Evolutionary conservation across 1,284 basidiomycete genomes (phyloP).

Genomic region (Grifola frondosa): DNA sequence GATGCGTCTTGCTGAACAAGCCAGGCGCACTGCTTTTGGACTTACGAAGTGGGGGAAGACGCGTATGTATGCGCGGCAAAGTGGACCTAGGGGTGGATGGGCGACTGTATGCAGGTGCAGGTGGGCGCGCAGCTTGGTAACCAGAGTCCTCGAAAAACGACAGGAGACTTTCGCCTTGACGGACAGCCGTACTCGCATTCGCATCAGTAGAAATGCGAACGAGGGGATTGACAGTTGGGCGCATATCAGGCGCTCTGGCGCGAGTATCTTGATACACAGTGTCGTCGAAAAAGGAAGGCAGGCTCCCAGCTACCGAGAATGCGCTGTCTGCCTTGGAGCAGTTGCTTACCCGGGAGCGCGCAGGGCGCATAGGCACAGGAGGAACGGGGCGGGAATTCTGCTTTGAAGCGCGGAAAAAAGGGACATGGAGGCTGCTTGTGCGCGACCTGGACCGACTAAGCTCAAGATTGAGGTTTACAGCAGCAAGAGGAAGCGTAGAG

Average conservation of each 20-base stretch:
- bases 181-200: too few relatives aligned
- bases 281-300: constrained; percentile 23
- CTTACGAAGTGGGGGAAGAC: constrained; percentile 28
- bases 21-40: constrained; percentile 22
- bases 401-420: constrained; percentile 11
- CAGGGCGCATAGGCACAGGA: constrained; percentile 7
- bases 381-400: constrained; percentile 13
- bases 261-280: constrained; percentile 6
- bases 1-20: constrained; percentile 13
- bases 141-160: constrained; percentile 18
- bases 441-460: constrained; percentile 14
- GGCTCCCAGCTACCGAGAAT: not conserved
- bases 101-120: constrained; percentile 19
- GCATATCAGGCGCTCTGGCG: not conserved
- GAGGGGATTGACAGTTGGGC: not conserved
- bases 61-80: constrained; percentile 22
- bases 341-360: constrained; percentile 9
- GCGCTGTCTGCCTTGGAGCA: constrained; percentile 7
- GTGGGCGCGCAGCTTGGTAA: constrained; percentile 15
- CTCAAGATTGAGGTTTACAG: constrained; percentile 17
- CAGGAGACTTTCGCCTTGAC: not conserved
- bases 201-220: not conserved
- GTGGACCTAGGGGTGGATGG: constrained; percentile 14
- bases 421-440: constrained; percentile 17
- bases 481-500: constrained; percentile 15